These are phyloP conservation scores for Bombardia bombarda DNA, from an alignment of 495 filamentous ascomycete genomes.

Conservation along the genomic window DNA sequence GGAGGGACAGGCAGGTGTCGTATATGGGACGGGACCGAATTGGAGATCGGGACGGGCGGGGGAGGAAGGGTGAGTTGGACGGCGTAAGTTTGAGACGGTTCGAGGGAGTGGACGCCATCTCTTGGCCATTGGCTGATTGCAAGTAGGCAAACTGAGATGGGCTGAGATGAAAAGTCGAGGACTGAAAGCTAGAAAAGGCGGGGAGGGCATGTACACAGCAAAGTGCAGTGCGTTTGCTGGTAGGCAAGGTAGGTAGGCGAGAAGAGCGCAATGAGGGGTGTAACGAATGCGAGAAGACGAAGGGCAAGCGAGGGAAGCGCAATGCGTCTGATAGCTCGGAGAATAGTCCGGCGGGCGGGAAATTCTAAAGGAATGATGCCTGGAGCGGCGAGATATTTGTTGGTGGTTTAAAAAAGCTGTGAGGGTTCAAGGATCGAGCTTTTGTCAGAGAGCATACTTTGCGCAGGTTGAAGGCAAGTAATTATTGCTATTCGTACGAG, in stretches of 20 bases:
- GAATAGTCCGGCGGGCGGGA: too few species aligned
- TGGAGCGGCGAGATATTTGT: neutral
- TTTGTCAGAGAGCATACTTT: constrained; percentile 1
- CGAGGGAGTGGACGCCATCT: constrained; percentile 51
- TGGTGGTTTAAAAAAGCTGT: constrained; percentile 1
- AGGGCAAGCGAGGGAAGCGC: neutral
- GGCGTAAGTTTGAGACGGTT: constrained; percentile 69
- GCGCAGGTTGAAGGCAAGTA: neutral
- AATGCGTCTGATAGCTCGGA: too few species aligned
- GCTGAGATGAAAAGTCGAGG: constrained; percentile 3
- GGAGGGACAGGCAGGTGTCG: constrained; percentile 58
- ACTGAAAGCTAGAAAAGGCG: constrained; percentile 7
- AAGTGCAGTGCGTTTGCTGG: too few species aligned
- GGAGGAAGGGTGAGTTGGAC: constrained; percentile 65
- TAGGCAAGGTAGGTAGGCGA: too few species aligned
- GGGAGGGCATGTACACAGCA: too few species aligned
- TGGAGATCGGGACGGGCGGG: constrained; percentile 54
- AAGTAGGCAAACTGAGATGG: constrained; percentile 1
- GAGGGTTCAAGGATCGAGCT: neutral
- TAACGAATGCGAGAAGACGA: too few species aligned
- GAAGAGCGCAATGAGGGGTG: too few species aligned
- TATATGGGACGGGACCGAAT: constrained; percentile 29
- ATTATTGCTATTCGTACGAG: too few species aligned
- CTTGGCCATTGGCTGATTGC: constrained; percentile 46
- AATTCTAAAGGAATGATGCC: constrained; percentile 1